Evolutionary conservation across 371 early-diverging fungal genomes (phyloP), one percentile per base, ranked within the genome.

Genomic region (Mortierella polycephala): DNA sequence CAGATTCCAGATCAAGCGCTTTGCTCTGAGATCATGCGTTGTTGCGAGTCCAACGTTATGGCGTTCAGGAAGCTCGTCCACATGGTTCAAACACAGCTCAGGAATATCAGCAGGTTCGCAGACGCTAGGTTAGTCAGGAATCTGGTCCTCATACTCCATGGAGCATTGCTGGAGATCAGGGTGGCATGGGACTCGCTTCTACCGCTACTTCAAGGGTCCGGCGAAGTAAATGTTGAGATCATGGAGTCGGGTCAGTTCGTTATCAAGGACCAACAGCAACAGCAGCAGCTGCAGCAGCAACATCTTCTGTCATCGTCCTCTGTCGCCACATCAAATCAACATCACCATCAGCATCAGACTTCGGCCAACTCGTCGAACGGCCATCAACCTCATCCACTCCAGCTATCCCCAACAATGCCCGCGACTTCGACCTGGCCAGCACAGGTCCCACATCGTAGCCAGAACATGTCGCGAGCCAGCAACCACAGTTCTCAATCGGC

Each of bases 151-250:
- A 63, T 74, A 45, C 67, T 89, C 1, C 85, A 89, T 60, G 84
- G 85, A 40, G 86, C 87, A 0, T 74, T 86, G 0, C 73, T 86
- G 0, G 88, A 89, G 75, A 83, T 87, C 18, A 83, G 87, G 47
- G 75, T 84, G 8, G 84, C 85, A 14, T 88, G 86, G 82, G 82
- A 85, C 30, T 76, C 75, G 13, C 64, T 89, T 5, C 18, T 72
- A 39, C 69, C 72, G 1, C 62, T 77, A 18, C 50, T 77, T 37
- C 72, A 71, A 14, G 66, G 55, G 5, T 55, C 71, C 3, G 62
- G 67, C 12, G 76, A 75, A 7, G 11, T 62, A 30, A 71, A 37
- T 21, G 11, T 53, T 6, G 70, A 70, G 13, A 23, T 64, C 18
- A 51, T 57, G 12, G 77, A 77, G 14, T 47, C 75, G 11, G 59